Base-by-base conservation (phyloP, 2,329 filamentous ascomycete species). In the Neonectria hederae region DNA sequence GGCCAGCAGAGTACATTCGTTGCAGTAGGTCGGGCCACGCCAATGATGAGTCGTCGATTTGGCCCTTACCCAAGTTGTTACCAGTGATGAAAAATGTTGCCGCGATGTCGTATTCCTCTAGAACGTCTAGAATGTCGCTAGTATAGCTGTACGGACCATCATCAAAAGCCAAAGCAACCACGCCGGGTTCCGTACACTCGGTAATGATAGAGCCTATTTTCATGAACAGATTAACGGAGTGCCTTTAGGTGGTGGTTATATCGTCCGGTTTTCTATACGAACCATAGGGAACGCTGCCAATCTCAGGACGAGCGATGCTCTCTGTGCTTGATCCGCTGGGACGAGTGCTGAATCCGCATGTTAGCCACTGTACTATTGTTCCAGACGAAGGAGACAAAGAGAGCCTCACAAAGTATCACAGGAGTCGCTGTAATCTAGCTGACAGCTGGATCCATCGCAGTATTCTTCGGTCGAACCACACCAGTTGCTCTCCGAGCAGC, bases 61-160 rank as follows among this genome's bases (percentile, higher is more conserved):
- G 72, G 8, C 74, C 75, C 63, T 81, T 82, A 35, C 74, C 76
- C 4, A 72, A 67, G 61, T 80, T 81, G 62, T 80, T 78, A 0
- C 79, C 80, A 0, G 76, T 76, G 53, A 82, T 75, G 70, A 83
- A 84, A 71, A 78, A 80, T 17, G 80, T 82, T 11, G 76, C 80
- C 57, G 76, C 78, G 51, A 75, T 70, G 6, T 74, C 55, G 46
- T 74, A 68, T 2, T 71, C 48, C 11, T 74, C 69, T 5, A 82
- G 71, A 1, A 77, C 58, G 57, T 82, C 76, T 17, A 85, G 77
- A 4, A 84, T 68, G 19, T 73, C 69, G 1, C 65, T 59, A 0
- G 83, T 85, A 65, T 78, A 83, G 5, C 67, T 63, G 60, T 76
- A 82, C 1, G 83, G 82, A 0, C 82, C 82, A 46, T 84, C 82